phyloP scores from a whole-genome alignment of 2,329 filamentous ascomycete genomes.

The Aspergillus puulaauensis region DNA sequence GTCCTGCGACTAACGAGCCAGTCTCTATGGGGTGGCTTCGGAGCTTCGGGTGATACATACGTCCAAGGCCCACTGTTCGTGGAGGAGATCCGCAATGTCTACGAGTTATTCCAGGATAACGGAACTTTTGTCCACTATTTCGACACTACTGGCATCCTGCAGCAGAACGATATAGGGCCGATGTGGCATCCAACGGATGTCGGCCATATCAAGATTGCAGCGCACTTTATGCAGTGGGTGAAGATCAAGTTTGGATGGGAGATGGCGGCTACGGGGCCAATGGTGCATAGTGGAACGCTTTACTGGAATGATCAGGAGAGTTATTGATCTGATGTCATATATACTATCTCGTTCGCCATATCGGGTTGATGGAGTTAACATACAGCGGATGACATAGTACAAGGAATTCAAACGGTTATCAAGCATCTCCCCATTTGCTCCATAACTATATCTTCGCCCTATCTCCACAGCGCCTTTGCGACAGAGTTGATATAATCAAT shows the following conservation, averaged over 20 bases:
- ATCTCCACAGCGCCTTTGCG: conserved; percentile 26
- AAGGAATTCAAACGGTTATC: background rate
- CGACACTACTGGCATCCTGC: conserved; percentile 60
- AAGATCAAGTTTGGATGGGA: conserved; percentile 58
- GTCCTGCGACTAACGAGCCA: conserved; percentile 20
- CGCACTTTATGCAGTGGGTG: conserved; percentile 59
- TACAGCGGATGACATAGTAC: too few relatives aligned
- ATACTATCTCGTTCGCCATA: background rate
- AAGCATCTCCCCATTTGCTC: background rate
- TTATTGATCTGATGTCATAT: conserved; percentile 35
- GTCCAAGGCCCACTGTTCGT: conserved; percentile 49
- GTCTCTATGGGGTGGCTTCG: conserved; percentile 58
- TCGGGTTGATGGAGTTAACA: background rate
- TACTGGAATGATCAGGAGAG: conserved; percentile 54
- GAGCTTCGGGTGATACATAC: conserved; percentile 52
- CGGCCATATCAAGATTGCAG: conserved; percentile 61
- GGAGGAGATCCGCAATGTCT: conserved; percentile 52
- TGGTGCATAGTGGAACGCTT: conserved; percentile 41
- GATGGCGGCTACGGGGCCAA: conserved; percentile 51
- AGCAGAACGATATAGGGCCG: conserved; percentile 62
- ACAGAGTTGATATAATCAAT: conserved; percentile 33
- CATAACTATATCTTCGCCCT: background rate
- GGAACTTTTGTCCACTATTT: conserved; percentile 61
- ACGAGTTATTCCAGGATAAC: conserved; percentile 50
- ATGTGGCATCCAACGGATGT: conserved; percentile 61